These are phyloP conservation scores for Debaryomyces sp. DNA, from an alignment of 1,139 yeast species.

Conservation along the genomic window DNA sequence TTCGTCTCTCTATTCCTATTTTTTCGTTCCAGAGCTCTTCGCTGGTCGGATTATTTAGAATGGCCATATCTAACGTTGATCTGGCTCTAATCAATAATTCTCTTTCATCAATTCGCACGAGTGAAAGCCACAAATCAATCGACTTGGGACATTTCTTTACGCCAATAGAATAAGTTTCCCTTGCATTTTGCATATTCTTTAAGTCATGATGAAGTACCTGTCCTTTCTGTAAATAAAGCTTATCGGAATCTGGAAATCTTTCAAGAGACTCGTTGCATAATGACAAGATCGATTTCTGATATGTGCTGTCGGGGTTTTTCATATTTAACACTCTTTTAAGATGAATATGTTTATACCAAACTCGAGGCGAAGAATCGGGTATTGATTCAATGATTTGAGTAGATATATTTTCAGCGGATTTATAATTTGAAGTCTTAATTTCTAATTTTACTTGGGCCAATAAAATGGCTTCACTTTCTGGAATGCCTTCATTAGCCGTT, in stretches of 20 bases:
- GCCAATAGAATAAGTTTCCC: slow-evolving; percentile 52
- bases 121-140: slow-evolving; percentile 55
- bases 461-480: slow-evolving; percentile 62
- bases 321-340: slow-evolving; percentile 44
- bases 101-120: slow-evolving; percentile 53
- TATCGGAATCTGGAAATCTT: slow-evolving; percentile 47
- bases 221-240: slow-evolving; percentile 61
- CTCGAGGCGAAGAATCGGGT: slow-evolving; percentile 42
- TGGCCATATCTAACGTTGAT: slow-evolving; percentile 70
- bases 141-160: slow-evolving; percentile 48
- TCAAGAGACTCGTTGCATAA: slow-evolving; percentile 48
- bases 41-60: slow-evolving; percentile 51
- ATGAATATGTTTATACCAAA: slow-evolving; percentile 68
- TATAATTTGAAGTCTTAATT: slow-evolving; percentile 36
- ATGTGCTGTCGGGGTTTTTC: slow-evolving; percentile 2
- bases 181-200: slow-evolving; percentile 39
- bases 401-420: slow-evolving; percentile 47
- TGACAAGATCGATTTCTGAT: slow-evolving; percentile 33
- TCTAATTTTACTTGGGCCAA: slow-evolving; percentile 72
- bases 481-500: slow-evolving; percentile 43
- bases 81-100: slow-evolving; percentile 60
- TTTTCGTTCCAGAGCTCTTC: slow-evolving; percentile 62
- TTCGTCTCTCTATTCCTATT: slow-evolving; percentile 57
- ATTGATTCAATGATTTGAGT: slow-evolving; percentile 37
- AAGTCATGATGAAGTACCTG: slow-evolving; percentile 46